phyloP scores from a whole-genome alignment of 805 yeast genomes.

The Saccharomyces paradoxus region DNA sequence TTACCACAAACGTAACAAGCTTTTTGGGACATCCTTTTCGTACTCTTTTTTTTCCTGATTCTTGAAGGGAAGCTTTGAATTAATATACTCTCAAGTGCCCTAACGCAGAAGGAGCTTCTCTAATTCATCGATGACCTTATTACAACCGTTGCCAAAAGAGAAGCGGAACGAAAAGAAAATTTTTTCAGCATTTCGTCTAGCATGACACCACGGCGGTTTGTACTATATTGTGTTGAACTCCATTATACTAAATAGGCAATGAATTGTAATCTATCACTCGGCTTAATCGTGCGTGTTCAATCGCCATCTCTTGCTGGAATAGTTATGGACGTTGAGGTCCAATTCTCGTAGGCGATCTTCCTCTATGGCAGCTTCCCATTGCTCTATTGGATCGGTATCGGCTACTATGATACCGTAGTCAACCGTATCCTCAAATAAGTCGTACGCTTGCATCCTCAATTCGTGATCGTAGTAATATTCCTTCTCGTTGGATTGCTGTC shows the following conservation, averaged over 20 bases:
- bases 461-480: slow-evolving; percentile 3
- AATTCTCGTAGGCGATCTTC: slow-evolving; percentile 3
- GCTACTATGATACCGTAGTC: slow-evolving; percentile 39
- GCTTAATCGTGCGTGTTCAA: not conserved
- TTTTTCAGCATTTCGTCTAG: not conserved
- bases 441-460: slow-evolving; percentile 36
- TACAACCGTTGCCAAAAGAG: not conserved
- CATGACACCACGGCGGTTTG: not conserved
- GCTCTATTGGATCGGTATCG: slow-evolving; percentile 24
- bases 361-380: slow-evolving; percentile 19
- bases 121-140: not conserved
- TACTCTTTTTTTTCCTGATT: not conserved
- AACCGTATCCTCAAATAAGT: slow-evolving; percentile 37
- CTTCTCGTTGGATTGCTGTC: not conserved
- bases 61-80: not conserved
- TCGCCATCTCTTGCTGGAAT: slow-evolving; percentile 1
- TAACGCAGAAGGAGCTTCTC: not conserved
- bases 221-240: not conserved
- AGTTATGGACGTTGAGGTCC: slow-evolving; percentile 3
- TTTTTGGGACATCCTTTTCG: slow-evolving; percentile 42
- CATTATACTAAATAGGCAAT: not conserved
- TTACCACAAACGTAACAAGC: slow-evolving; percentile 90
- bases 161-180: not conserved
- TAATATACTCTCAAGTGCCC: not conserved
- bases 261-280: not conserved